phyloP scores from a whole-genome alignment of 106 monocot species.

The Chionographis japonica region DNA sequence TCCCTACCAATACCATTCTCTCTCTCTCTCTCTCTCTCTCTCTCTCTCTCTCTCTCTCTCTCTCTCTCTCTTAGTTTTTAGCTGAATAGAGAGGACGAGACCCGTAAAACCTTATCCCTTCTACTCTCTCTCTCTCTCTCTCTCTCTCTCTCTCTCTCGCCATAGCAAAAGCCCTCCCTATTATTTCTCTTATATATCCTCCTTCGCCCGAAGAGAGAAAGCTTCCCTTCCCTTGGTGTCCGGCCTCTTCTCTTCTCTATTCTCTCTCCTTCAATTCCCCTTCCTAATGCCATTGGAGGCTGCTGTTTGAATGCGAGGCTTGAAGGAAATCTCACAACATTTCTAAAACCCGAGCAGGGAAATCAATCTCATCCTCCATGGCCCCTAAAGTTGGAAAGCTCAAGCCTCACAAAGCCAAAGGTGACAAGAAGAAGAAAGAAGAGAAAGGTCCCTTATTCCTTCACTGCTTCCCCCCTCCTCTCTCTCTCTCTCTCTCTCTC shows the following conservation, averaged over 20 bases:
- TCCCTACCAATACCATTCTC: neutral
- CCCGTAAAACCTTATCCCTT: constrained; percentile 45
- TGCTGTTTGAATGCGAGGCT: neutral
- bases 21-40: constrained; percentile 8
- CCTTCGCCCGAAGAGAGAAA: constrained; percentile 3
- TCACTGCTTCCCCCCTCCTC: neutral
- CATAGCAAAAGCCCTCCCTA: too few relatives aligned
- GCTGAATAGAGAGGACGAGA: neutral
- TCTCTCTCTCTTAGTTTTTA: constrained; percentile 5
- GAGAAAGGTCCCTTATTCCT: constrained; percentile 64
- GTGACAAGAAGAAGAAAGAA: constrained; percentile 97
- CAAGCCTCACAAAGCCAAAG: constrained; percentile 76
- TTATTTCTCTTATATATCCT: constrained; percentile 1
- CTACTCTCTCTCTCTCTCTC: too few relatives aligned
- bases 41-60: constrained; percentile 1
- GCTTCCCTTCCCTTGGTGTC: neutral
- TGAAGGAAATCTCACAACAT: neutral
- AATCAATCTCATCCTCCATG: constrained; percentile 21
- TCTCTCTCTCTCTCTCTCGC: too few relatives aligned
- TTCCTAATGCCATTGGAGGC: neutral
- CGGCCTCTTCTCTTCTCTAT: neutral
- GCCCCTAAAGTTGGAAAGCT: constrained; percentile 82
- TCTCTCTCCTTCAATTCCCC: neutral
- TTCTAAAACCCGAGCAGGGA: too few relatives aligned
- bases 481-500: neutral